Conservation (phyloP, 1,139 yeast genomes). For the Taiozyma sp. region DNA sequence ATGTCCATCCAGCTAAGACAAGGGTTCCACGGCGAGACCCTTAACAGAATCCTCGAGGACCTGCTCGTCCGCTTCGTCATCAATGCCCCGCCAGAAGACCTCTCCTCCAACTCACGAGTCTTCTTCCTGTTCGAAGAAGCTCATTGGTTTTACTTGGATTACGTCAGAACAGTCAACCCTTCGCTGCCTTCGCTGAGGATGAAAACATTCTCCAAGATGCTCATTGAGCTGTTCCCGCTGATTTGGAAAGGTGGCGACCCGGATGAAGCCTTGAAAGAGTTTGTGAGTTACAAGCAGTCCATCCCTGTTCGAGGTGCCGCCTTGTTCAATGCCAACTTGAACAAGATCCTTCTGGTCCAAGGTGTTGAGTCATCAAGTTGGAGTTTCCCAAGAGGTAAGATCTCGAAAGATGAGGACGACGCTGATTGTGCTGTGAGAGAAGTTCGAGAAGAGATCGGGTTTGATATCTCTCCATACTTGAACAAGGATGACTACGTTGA, state of each 20-base stretch:
- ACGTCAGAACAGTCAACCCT: conserved; percentile 70
- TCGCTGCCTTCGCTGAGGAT: conserved; percentile 74
- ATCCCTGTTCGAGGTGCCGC: conserved; percentile 98
- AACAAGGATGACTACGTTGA: conserved; percentile 74
- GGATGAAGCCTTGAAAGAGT: conserved; percentile 65
- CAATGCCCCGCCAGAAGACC: conserved; percentile 89
- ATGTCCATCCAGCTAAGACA: conserved; percentile 23
- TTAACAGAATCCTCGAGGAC: conserved; percentile 82
- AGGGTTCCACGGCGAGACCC: conserved; percentile 33
- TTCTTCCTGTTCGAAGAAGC: conserved; percentile 97
- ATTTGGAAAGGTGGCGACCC: conserved; percentile 87
- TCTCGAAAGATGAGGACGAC: conserved; percentile 89
- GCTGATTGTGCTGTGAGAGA: conserved; percentile 93
- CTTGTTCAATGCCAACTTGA: conserved; percentile 64
- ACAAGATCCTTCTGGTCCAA: conserved; percentile 73
- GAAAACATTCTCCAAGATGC: conserved; percentile 68
- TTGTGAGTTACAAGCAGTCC: conserved; percentile 80
- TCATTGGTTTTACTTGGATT: conserved; percentile 96
- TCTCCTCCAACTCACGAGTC: conserved; percentile 80
- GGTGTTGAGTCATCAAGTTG: conserved; percentile 84
- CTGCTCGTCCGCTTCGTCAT: conserved; percentile 83
- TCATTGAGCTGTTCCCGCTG: conserved; percentile 77
- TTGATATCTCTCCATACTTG: conserved; percentile 66
- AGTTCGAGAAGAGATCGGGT: conserved; percentile 94
- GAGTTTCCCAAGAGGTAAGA: conserved; percentile 98